Evolutionary conservation across 2,329 filamentous ascomycete species (phyloP).

Genomic region (Penicillium palitans): DNA sequence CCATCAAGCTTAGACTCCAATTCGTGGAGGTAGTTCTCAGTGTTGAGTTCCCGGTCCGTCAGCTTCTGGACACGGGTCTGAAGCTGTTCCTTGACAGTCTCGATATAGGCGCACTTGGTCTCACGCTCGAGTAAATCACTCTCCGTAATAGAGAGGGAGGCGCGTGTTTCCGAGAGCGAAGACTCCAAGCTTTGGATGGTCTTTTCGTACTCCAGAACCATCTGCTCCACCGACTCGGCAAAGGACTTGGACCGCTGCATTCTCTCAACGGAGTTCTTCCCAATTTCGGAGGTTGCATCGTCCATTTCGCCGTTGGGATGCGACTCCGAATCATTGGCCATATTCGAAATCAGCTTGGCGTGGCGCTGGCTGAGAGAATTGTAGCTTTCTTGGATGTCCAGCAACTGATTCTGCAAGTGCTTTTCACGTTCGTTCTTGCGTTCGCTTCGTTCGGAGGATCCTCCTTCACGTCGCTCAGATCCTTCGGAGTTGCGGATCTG

Average conservation of each 20-base stretch:
- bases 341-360: conserved; percentile 90
- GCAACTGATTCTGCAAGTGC: conserved; percentile 88
- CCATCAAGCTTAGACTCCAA: conserved; percentile 88
- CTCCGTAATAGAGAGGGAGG: conserved; percentile 80
- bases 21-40: conserved; percentile 89
- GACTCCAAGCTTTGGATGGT: conserved; percentile 93
- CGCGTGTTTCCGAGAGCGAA: conserved; percentile 83
- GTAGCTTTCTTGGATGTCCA: conserved; percentile 95
- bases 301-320: conserved; percentile 39
- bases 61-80: conserved; percentile 89
- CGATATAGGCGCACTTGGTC: conserved; percentile 86
- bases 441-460: conserved; percentile 70
- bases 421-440: conserved; percentile 80
- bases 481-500: conserved; percentile 85
- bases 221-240: conserved; percentile 90
- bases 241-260: conserved; percentile 95
- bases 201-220: conserved; percentile 97
- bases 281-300: conserved; percentile 56
- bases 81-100: conserved; percentile 87
- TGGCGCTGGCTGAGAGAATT: conserved; percentile 86
- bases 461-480: conserved; percentile 57
- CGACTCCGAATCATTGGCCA: conserved; percentile 76
- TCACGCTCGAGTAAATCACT: conserved; percentile 88
- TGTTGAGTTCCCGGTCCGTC: conserved; percentile 85
- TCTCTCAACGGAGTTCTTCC: conserved; percentile 80